Percentiles rank a stretch among this genome's conserved stretches.
Conservation (phyloP, 768 basidiomycete genomes). For the Crucibulum laeve region DNA sequence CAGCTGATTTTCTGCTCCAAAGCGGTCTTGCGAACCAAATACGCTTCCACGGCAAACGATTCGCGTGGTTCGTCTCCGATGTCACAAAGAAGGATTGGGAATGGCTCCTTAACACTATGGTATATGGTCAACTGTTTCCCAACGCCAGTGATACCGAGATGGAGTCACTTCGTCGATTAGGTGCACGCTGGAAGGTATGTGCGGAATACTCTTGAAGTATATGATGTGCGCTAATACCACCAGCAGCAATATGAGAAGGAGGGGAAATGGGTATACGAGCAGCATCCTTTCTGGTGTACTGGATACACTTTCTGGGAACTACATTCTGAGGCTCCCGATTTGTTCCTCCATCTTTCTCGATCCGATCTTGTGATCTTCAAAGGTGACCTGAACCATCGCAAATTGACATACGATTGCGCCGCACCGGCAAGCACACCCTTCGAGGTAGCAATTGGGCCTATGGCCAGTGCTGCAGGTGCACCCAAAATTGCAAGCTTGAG, state of each 20-base stretch:
- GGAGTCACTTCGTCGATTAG: slow-evolving; percentile 76
- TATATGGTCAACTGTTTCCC: slow-evolving; percentile 91
- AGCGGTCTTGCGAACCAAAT: slow-evolving; percentile 81
- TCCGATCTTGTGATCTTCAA: slow-evolving; percentile 94
- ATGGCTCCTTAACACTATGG: slow-evolving; percentile 85
- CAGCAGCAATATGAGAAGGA: slow-evolving; percentile 84
- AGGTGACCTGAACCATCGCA: slow-evolving; percentile 92
- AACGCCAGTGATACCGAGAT: slow-evolving; percentile 75
- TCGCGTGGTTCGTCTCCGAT: slow-evolving; percentile 93
- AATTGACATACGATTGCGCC: slow-evolving; percentile 83
- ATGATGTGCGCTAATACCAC: slow-evolving; percentile 3
- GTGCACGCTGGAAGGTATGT: slow-evolving; percentile 82
- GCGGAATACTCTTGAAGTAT: not conserved
- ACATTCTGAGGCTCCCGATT: slow-evolving; percentile 78
- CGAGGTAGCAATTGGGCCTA: slow-evolving; percentile 85
- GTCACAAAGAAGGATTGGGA: slow-evolving; percentile 92
- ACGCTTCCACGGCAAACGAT: slow-evolving; percentile 93
- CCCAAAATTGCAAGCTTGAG: slow-evolving; percentile 83
- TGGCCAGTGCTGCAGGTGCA: slow-evolving; percentile 85
- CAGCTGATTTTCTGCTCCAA: slow-evolving; percentile 92
- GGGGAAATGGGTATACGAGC: slow-evolving; percentile 92
- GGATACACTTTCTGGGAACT: slow-evolving; percentile 93
- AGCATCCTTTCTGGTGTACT: slow-evolving; percentile 95
- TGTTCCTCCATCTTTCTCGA: slow-evolving; percentile 87
- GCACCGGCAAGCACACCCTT: slow-evolving; percentile 87